phyloP scores from a whole-genome alignment of 805 yeast genomes.

The Naumovozyma baii region DNA sequence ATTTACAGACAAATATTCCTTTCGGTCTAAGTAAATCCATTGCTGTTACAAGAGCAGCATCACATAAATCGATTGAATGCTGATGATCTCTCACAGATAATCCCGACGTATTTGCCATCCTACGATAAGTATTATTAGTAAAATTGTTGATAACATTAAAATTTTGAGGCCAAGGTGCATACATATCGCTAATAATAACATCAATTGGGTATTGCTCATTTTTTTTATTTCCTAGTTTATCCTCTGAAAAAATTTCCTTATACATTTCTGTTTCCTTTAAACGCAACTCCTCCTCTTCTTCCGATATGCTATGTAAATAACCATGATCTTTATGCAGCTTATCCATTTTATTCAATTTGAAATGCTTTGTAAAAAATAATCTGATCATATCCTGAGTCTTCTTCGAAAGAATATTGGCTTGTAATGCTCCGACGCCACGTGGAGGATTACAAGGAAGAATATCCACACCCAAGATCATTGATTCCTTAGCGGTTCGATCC shows the following conservation, averaged over 20 bases:
- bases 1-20: slow-evolving; percentile 76
- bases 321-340: slow-evolving; percentile 26
- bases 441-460: slow-evolving; percentile 74
- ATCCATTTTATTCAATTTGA: slow-evolving; percentile 27
- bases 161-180: slow-evolving; percentile 49
- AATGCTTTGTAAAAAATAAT: slow-evolving; percentile 36
- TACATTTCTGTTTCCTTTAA: background rate
- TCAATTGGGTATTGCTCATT: slow-evolving; percentile 40
- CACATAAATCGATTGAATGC: slow-evolving; percentile 78
- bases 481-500: slow-evolving; percentile 39
- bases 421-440: slow-evolving; percentile 65
- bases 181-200: slow-evolving; percentile 73
- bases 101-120: slow-evolving; percentile 94
- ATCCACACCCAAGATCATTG: slow-evolving; percentile 72
- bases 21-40: slow-evolving; percentile 56
- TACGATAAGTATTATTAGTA: slow-evolving; percentile 69
- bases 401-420: slow-evolving; percentile 71
- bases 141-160: slow-evolving; percentile 36
- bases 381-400: slow-evolving; percentile 50
- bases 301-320: slow-evolving; percentile 13
- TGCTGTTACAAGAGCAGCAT: slow-evolving; percentile 76
- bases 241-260: background rate
- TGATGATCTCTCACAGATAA: slow-evolving; percentile 70
- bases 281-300: slow-evolving; percentile 5
- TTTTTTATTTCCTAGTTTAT: slow-evolving; percentile 2